Conservation (phyloP, 139 green algal species). For the Monoraphidium neglectum region DNA sequence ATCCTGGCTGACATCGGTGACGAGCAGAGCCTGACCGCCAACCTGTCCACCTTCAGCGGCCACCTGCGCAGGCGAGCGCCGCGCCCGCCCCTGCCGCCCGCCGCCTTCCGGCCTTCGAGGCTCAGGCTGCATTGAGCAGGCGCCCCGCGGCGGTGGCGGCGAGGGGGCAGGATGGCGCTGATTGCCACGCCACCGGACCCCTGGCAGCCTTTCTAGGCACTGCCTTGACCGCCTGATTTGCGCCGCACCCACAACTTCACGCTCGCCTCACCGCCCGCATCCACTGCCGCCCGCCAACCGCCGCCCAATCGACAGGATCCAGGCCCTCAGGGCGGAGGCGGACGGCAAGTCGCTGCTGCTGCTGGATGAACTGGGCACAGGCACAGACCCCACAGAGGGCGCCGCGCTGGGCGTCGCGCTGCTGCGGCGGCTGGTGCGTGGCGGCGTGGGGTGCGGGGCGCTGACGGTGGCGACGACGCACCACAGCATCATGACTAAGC, state of each 20-base stretch:
- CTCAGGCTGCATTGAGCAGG: too few relatives aligned
- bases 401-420: constrained; percentile 87
- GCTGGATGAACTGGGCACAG: constrained; percentile 95
- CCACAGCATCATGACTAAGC: constrained; percentile 65
- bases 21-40: constrained; percentile 80
- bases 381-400: constrained; percentile 94
- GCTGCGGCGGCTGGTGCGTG: constrained; percentile 52
- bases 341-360: constrained; percentile 83
- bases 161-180: too few relatives aligned
- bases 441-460: constrained; percentile 55
- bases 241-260: too few relatives aligned
- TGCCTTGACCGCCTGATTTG: too few relatives aligned
- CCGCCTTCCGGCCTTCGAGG: too few relatives aligned
- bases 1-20: constrained; percentile 95
- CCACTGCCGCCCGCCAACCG: neutral
- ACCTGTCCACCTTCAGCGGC: constrained; percentile 94
- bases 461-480: constrained; percentile 85
- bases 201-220: too few relatives aligned
- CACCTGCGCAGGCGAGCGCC: constrained; percentile 67
- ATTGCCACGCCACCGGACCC: too few relatives aligned
- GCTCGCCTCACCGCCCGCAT: too few relatives aligned
- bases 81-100: too few relatives aligned
- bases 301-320: constrained; percentile 20
- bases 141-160: too few relatives aligned
- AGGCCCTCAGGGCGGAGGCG: constrained; percentile 67